A percentile compares a stretch with the other conserved stretches of the same genome.
Conservation (phyloP, 345 rosid genomes). For the Hypericum androsaemum region DNA sequence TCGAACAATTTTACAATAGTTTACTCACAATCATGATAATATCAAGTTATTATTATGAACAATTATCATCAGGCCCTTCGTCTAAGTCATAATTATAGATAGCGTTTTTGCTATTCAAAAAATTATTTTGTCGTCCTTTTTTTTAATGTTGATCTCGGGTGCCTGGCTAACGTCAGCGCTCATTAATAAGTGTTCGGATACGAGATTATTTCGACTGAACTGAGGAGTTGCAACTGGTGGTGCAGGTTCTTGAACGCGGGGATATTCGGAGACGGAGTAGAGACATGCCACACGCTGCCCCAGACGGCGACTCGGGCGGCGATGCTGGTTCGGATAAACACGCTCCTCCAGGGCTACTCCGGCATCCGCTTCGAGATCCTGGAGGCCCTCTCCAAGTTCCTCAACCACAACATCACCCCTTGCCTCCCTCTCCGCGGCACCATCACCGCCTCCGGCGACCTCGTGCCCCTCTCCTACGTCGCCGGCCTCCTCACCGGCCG, state of each 20-base stretch:
- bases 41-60: too few species aligned
- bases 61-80: too few species aligned
- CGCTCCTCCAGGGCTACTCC: conserved; percentile 6
- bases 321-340: conserved; percentile 6
- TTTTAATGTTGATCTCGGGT: too few species aligned
- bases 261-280: conserved; percentile 2
- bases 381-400: conserved; percentile 4
- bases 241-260: conserved; percentile 9
- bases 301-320: conserved; percentile 4
- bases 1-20: too few species aligned
- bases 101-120: too few species aligned
- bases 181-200: too few species aligned
- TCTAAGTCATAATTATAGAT: too few species aligned
- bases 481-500: conserved; percentile 4
- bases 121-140: too few species aligned
- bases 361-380: conserved; percentile 8
- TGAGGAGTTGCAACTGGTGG: too few species aligned
- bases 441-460: conserved; percentile 8
- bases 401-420: conserved; percentile 8
- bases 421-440: conserved; percentile 4
- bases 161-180: too few species aligned
- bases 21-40: too few species aligned
- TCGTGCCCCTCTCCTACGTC: conserved; percentile 2
- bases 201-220: too few species aligned
- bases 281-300: conserved; percentile 5